Conservation (phyloP, 106 monocot species). For the Dactylorhiza incarnata region DNA sequence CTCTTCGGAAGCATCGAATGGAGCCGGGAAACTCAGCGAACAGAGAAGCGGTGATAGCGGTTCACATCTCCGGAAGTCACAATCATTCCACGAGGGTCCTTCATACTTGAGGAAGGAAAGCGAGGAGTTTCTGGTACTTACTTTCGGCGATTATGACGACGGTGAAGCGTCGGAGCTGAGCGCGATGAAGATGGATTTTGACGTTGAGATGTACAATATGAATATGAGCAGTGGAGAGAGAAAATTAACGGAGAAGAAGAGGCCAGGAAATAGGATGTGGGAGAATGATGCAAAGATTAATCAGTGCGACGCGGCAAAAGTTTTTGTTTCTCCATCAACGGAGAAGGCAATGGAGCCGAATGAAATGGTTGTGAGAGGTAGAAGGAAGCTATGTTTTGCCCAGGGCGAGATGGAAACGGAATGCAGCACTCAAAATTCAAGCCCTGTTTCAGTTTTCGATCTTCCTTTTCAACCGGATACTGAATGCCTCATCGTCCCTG, state of each 20-base stretch:
- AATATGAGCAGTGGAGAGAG: slow-evolving; percentile 4
- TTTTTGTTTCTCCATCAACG: not conserved
- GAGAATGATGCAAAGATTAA: not conserved
- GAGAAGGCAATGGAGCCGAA: not conserved
- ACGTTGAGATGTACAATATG: not conserved
- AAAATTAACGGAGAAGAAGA: slow-evolving; percentile 3
- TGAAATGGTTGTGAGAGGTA: not conserved
- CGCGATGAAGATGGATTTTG: not conserved
- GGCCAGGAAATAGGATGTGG: not conserved
- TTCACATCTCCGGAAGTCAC: slow-evolving; percentile 4
- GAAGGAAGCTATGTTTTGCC: slow-evolving; percentile 6
- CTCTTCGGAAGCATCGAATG: slow-evolving; percentile 18
- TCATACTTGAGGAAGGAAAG: slow-evolving; percentile 43
- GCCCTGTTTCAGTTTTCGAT: slow-evolving; percentile 53
- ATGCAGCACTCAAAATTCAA: slow-evolving; percentile 35
- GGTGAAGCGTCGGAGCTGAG: not conserved
- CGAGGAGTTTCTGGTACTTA: slow-evolving; percentile 62
- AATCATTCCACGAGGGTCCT: slow-evolving; percentile 36
- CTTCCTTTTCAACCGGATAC: not conserved
- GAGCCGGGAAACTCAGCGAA: slow-evolving; percentile 6
- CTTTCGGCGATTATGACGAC: slow-evolving; percentile 25
- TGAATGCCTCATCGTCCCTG: slow-evolving; percentile 5
- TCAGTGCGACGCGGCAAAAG: not conserved
- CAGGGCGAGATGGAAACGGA: slow-evolving; percentile 17
- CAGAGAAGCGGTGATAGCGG: not conserved